A percentile compares a stretch with the other conserved stretches of the same genome.
These are phyloP conservation scores for Aureobasidium sp. DNA, from an alignment of 2,329 filamentous ascomycete genomes.

Conservation along the genomic window DNA sequence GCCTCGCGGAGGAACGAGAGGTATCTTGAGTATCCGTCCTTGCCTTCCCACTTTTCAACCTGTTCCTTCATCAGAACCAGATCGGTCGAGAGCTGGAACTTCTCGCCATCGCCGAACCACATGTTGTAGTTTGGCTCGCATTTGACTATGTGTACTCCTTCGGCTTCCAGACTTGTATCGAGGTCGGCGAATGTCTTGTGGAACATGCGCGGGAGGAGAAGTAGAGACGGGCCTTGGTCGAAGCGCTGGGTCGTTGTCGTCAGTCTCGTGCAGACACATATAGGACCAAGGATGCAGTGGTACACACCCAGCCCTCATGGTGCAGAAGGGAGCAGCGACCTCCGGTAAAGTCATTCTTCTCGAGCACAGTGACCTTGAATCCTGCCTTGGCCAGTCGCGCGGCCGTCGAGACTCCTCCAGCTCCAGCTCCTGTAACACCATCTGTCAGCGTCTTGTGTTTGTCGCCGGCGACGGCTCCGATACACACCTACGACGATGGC, in stretches of 20 bases:
- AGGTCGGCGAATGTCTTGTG: slow-evolving; percentile 62
- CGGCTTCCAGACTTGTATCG: slow-evolving; percentile 56
- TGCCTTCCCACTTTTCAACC: slow-evolving; percentile 66
- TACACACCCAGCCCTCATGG: slow-evolving; percentile 43
- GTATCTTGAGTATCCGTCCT: slow-evolving; percentile 63
- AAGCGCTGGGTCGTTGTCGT: slow-evolving; percentile 45
- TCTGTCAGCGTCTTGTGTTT: slow-evolving; percentile 12
- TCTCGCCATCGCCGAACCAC: slow-evolving; percentile 62
- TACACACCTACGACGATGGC: slow-evolving; percentile 48
- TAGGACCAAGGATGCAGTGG: not conserved
- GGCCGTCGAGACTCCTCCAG: slow-evolving; percentile 64
- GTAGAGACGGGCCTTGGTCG: slow-evolving; percentile 68
- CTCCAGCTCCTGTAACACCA: slow-evolving; percentile 52
- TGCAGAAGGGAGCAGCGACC: slow-evolving; percentile 63
- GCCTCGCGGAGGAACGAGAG: slow-evolving; percentile 59
- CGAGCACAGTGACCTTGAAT: slow-evolving; percentile 66
- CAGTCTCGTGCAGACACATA: not conserved
- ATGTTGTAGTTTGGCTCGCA: slow-evolving; percentile 72
- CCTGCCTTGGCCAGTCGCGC: slow-evolving; percentile 65
- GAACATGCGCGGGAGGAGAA: slow-evolving; percentile 66
- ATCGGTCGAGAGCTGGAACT: slow-evolving; percentile 60
- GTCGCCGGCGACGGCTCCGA: not conserved
- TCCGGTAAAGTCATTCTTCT: slow-evolving; percentile 68
- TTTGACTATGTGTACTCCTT: slow-evolving; percentile 62
- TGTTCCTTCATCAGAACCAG: slow-evolving; percentile 63